Base-by-base conservation (phyloP, 371 early-diverging fungal genomes). In the Caulochytrium protostelioides region DNA sequence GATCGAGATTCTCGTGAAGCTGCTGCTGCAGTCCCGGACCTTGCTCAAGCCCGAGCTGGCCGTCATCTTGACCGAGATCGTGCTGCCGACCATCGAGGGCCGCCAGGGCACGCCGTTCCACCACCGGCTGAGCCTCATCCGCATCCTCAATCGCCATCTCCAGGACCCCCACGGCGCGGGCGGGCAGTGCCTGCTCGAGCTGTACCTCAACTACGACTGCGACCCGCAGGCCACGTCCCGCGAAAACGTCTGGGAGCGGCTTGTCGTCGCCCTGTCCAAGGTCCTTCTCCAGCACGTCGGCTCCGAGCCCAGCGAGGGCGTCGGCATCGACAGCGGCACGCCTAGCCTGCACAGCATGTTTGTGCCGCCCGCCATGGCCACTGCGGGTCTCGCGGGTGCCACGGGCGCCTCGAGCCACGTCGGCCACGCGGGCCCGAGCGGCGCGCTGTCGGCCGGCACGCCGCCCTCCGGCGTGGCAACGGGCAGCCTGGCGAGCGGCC, bases 201-300 rank as follows among this genome's bases (percentile, higher is more conserved):
- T 95, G 20, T 95, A 89, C 38, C 61, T 95, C 24, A 91, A 91
- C 55, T 91, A 90, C 49, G 97, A 95, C 53, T 95, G 97, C 49
- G 82, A 77, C 37, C 56, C 67, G 24, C 64, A 73, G 41, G 59
- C 57, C 2, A 39, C 47, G 2, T 68, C 76, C 9, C 62, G 66
- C 41, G 71, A 74, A 33, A 79, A 79, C 31, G 62, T 81, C 37
- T 81, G 73, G 59, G 81, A 83, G 49, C 63, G 73, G 5, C 52
- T 79, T 23, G 68, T 78, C 22, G 72, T 66, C 46, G 55, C 69
- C 1, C 38, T 80, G 15, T 65, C 70, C 15, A 64, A 62, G 35
- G 63, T 67, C 14, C 69, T 62, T 38, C 47, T 66, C 46, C 28
- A 44, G 19, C 54, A 60, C 45, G 24, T 39, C 38, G 15, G 48